Evolutionary conservation across 805 yeast species (phyloP), one percentile per base, ranked within the genome.

Genomic region (Pichia sporocuriosa): DNA sequence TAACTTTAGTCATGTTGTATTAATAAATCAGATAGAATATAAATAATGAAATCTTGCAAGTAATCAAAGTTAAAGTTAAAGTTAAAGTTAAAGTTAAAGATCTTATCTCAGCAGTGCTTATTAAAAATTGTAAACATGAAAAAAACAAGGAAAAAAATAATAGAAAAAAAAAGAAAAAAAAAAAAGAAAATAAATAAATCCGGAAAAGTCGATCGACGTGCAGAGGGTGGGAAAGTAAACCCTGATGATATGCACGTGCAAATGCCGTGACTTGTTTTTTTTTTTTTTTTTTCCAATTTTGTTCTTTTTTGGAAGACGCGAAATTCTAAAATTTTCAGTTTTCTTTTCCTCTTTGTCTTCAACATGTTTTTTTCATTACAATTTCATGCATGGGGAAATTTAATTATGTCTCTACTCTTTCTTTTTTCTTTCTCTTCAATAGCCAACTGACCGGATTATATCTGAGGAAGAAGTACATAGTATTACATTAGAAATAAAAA

Each of bases 381-480:
- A 12, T 13, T 6, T 13, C 6, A 26, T 13, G 7, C 13, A 12
- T 26, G 7, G 30, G n/a, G 9, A n/a, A n/a, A n/a, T n/a, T n/a
- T n/a, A n/a, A n/a, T n/a, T n/a, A n/a, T n/a, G n/a, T n/a, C n/a
- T n/a, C n/a, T n/a, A n/a, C n/a, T n/a, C n/a, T n/a, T n/a, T n/a
- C n/a, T 15, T 17, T 13, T 34, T 42, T 30, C 30, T 24, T 37
- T 32, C 36, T 41, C 26, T 39, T 35, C 28, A 37, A 35, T 40
- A 24, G 37, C 38, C 33, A 33, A 62, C 68, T 63, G 68, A 63
- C 67, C 67, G 52, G 68, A 57, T 50, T 37, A 39, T 38, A 49
- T 54, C 66, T 63, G 66, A 59, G 68, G 68, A 64, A 62, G 68
- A 64, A 64, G 68, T 51, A 44, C 11, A 17, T 17, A n/a, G 13